phyloP scores from a whole-genome alignment of 2,329 filamentous ascomycete species.

The Cryoendolithus antarcticus region DNA sequence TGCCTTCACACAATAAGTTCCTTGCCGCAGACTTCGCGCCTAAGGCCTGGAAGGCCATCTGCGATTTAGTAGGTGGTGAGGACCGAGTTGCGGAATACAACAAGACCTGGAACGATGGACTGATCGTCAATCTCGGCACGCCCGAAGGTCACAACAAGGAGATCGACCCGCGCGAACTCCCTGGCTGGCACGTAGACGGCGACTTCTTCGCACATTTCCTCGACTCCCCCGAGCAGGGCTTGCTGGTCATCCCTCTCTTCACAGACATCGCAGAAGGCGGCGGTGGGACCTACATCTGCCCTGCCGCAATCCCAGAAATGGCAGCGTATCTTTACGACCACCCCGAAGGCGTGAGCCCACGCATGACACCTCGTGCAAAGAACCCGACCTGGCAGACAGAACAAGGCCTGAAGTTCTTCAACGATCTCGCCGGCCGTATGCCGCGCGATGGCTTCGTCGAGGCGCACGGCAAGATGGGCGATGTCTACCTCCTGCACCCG shows the following conservation, averaged over 20 bases:
- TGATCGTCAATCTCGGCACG: slow-evolving; percentile 59
- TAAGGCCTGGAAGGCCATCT: slow-evolving; percentile 54
- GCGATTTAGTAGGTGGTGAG: slow-evolving; percentile 53
- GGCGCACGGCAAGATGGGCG: slow-evolving; percentile 41
- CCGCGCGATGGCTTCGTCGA: slow-evolving; percentile 38
- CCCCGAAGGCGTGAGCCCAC: slow-evolving; percentile 53
- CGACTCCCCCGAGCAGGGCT: slow-evolving; percentile 55
- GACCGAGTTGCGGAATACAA: slow-evolving; percentile 38
- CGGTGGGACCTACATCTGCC: slow-evolving; percentile 54
- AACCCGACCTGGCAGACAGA: slow-evolving; percentile 35
- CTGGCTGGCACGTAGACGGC: slow-evolving; percentile 57
- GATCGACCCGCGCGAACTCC: slow-evolving; percentile 40
- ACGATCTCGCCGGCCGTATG: slow-evolving; percentile 24
- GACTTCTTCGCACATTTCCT: slow-evolving; percentile 64
- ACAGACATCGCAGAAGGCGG: slow-evolving; percentile 48
- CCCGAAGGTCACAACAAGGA: slow-evolving; percentile 37
- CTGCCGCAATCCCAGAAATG: slow-evolving; percentile 44
- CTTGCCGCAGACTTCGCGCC: slow-evolving; percentile 47
- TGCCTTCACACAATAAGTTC: slow-evolving; percentile 49
- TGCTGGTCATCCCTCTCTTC: slow-evolving; percentile 57
- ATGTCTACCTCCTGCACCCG: slow-evolving; percentile 48
- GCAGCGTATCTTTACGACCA: slow-evolving; percentile 47
- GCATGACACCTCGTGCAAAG: slow-evolving; percentile 44
- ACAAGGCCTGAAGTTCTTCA: slow-evolving; percentile 34
- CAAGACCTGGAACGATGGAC: slow-evolving; percentile 51